These are phyloP conservation scores for Boeremia lycopersici DNA, from an alignment of 2,329 filamentous ascomycete genomes.

Conservation along the genomic window DNA sequence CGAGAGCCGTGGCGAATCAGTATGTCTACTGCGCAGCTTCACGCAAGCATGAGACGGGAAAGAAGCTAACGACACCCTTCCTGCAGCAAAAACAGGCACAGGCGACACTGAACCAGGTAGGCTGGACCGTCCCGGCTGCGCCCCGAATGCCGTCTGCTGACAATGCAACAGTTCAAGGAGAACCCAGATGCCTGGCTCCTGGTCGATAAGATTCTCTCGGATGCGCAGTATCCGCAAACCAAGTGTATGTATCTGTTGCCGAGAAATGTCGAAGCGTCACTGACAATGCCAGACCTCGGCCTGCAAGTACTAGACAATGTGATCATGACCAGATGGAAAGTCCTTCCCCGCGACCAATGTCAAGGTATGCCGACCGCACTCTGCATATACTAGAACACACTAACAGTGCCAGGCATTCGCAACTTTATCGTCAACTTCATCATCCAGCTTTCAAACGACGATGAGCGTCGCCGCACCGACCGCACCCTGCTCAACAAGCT, in stretches of 20 bases:
- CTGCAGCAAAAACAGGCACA: slow-evolving; percentile 93
- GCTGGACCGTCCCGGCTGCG: slow-evolving; percentile 34
- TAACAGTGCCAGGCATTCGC: slow-evolving; percentile 74
- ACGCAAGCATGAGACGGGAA: slow-evolving; percentile 32
- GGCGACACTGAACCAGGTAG: slow-evolving; percentile 88
- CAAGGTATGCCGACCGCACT: slow-evolving; percentile 65
- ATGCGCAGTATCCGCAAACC: slow-evolving; percentile 91
- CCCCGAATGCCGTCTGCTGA: slow-evolving; percentile 20
- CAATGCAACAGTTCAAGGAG: slow-evolving; percentile 82
- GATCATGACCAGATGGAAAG: slow-evolving; percentile 99
- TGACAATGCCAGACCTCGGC: slow-evolving; percentile 72
- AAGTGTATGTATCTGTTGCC: slow-evolving; percentile 71
- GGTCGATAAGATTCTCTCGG: slow-evolving; percentile 94
- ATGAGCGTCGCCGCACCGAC: slow-evolving; percentile 83
- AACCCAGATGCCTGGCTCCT: slow-evolving; percentile 97
- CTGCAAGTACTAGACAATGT: slow-evolving; percentile 97
- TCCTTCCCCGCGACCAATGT: slow-evolving; percentile 93
- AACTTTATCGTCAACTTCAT: slow-evolving; percentile 99
- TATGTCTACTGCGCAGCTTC: slow-evolving; percentile 55
- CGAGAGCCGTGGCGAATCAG: slow-evolving; percentile 91
- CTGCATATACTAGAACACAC: background rate
- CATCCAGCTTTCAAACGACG: slow-evolving; percentile 87
- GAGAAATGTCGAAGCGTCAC: slow-evolving; percentile 28
- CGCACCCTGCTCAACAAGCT: slow-evolving; percentile 96
- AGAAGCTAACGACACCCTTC: slow-evolving; percentile 44